Percentiles rank a stretch among this genome's conserved stretches.
phyloP scores from a whole-genome alignment of 176 grass and related monocot genomes.

The Guadua angustifolia region DNA sequence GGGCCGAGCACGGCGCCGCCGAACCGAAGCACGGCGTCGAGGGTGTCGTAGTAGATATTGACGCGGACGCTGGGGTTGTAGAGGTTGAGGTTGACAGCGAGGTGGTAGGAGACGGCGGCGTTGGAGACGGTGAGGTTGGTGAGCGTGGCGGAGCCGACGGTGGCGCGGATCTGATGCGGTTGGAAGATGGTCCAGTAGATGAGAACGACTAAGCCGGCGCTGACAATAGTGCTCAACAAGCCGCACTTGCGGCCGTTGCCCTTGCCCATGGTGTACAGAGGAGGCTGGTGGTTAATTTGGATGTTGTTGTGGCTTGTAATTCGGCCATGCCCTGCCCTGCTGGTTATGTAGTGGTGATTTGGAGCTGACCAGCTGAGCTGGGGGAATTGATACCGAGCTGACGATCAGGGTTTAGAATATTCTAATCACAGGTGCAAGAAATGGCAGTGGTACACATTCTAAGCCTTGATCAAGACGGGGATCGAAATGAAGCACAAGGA shows the following conservation, averaged over 20 bases:
- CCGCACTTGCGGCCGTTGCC: too few relatives aligned
- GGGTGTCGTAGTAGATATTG: slow-evolving; percentile 49
- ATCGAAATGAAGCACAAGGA: background rate
- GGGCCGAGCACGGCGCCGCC: slow-evolving; percentile 35
- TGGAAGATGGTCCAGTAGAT: slow-evolving; percentile 32
- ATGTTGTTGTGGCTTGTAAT: background rate
- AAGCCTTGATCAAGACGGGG: background rate
- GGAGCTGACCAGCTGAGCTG: background rate
- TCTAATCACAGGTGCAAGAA: background rate
- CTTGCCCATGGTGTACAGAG: background rate
- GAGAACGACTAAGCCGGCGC: background rate
- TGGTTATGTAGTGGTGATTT: background rate
- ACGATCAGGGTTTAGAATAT: background rate
- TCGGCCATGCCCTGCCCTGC: too few relatives aligned
- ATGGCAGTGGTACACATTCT: background rate
- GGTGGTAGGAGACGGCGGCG: slow-evolving; percentile 32
- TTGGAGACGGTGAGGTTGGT: slow-evolving; percentile 46
- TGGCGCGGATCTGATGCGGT: slow-evolving; percentile 34
- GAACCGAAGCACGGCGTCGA: slow-evolving; percentile 17
- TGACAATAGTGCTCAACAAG: background rate
- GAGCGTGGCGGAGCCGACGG: slow-evolving; percentile 41
- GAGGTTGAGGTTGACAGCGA: slow-evolving; percentile 31
- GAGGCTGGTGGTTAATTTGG: background rate
- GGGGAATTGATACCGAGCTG: background rate
- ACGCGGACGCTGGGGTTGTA: slow-evolving; percentile 50